Conservation (phyloP, 208 protist genomes). For the Trypanosoma lewisi region DNA sequence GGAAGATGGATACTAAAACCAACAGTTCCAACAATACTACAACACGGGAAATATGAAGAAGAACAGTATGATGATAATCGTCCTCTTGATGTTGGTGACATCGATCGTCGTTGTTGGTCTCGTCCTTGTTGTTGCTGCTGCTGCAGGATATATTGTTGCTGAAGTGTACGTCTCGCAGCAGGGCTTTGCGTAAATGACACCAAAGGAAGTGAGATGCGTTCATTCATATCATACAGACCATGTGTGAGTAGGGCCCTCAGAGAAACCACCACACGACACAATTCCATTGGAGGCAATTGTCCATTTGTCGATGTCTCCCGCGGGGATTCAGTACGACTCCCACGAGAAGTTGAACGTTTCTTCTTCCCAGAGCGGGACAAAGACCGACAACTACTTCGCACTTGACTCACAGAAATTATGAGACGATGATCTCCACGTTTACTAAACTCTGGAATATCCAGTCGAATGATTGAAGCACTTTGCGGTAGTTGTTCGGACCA, state of each 20-base stretch:
- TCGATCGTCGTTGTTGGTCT: background rate
- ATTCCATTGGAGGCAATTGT: constrained; percentile 13
- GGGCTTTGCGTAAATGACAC: constrained; percentile 21
- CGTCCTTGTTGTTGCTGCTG: constrained; percentile 6
- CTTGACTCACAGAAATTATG: background rate
- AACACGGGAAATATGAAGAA: no score
- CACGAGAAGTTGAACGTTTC: background rate
- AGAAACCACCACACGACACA: constrained; percentile 33
- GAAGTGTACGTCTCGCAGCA: constrained; percentile 4
- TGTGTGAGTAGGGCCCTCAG: constrained; percentile 33
- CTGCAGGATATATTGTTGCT: constrained; percentile 18
- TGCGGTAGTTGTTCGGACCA: background rate
- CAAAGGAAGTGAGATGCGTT: constrained; percentile 40
- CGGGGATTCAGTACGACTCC: constrained; percentile 3
- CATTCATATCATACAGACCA: constrained; percentile 29
- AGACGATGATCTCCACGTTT: constrained; percentile 2
- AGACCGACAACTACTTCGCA: background rate
- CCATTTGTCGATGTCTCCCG: background rate
- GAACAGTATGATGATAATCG: no score
- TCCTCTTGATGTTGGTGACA: no score
- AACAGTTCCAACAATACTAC: constrained; percentile 8
- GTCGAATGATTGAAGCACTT: constrained; percentile 7
- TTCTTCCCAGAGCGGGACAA: background rate
- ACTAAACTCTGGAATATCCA: constrained; percentile 13
- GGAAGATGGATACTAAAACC: constrained; percentile 33